Percentiles rank a stretch among this genome's conserved stretches.
These are phyloP conservation scores for Pseudogymnoascus sp. DNA, from an alignment of 2,329 filamentous ascomycete genomes.

Conservation along the genomic window DNA sequence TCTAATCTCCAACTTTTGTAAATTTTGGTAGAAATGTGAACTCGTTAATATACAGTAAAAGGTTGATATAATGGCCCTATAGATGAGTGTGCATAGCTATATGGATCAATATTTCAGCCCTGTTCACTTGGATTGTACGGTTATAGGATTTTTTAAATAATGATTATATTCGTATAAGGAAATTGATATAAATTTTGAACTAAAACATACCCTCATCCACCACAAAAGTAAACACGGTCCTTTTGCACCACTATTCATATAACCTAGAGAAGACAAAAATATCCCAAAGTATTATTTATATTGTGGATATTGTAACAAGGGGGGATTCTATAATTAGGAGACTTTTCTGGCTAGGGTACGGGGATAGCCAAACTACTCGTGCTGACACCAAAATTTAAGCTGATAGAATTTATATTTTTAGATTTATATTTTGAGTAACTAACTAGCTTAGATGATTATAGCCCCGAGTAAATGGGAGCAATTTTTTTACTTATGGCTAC, in stretches of 20 bases:
- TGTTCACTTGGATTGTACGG: neutral
- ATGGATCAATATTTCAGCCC: neutral
- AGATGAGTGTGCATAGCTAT: neutral
- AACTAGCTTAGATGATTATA: neutral
- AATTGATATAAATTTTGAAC: too few relatives aligned
- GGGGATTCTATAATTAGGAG: neutral
- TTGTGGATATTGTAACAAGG: neutral
- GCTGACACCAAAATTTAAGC: neutral
- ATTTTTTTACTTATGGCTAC: neutral
- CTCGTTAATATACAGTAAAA: neutral
- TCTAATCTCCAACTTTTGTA: neutral
- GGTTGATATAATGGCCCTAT: neutral
- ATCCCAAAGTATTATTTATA: neutral
- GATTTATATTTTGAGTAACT: neutral
- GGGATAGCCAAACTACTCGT: neutral
- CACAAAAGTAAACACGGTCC: neutral
- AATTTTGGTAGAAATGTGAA: neutral
- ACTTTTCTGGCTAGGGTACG: neutral
- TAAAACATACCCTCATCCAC: neutral
- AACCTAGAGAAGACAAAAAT: neutral
- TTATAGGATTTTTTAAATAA: neutral
- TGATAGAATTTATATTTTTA: neutral
- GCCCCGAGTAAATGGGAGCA: neutral
- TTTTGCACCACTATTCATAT: neutral
- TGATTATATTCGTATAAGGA: too few relatives aligned